Evolutionary conservation across 495 filamentous ascomycete genomes (phyloP).

Genomic region (Thozetella sp.): DNA sequence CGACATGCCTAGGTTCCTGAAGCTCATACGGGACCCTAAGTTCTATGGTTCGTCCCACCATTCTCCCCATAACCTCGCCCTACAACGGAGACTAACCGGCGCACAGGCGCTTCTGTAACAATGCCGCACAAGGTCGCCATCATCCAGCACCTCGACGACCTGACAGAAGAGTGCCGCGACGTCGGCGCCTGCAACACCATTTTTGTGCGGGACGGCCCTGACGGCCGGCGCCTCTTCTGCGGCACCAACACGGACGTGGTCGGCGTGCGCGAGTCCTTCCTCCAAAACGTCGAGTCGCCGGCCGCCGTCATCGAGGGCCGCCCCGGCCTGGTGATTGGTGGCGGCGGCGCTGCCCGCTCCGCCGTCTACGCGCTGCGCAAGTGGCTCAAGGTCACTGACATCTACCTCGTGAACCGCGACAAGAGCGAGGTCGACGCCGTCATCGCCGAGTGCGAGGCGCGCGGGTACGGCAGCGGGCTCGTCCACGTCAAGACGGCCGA

Average conservation of each 20-base stretch:
- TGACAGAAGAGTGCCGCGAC: conserved; percentile 66
- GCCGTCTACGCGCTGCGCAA: conserved; percentile 70
- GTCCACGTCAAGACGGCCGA: conserved; percentile 55
- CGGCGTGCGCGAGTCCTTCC: conserved; percentile 69
- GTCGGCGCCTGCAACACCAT: conserved; percentile 78
- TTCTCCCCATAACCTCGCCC: conserved; percentile 44
- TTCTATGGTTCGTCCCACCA: conserved; percentile 26
- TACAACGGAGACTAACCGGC: conserved; percentile 46
- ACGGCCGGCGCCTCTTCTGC: conserved; percentile 47
- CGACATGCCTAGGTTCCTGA: conserved; percentile 42
- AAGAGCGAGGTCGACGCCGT: conserved; percentile 62
- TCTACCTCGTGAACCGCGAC: conserved; percentile 75
- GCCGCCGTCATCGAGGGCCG: conserved; percentile 46
- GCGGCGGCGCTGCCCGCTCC: conserved; percentile 70
- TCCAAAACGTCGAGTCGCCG: conserved; percentile 51
- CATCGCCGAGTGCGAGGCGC: conserved; percentile 53
- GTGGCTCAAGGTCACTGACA: conserved; percentile 62
- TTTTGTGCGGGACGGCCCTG: conserved; percentile 52
- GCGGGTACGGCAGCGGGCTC: conserved; percentile 51
- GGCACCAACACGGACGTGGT: conserved; percentile 80
- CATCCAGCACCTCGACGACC: conserved; percentile 65
- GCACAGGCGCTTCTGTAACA: conserved; percentile 68
- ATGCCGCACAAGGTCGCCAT: conserved; percentile 78
- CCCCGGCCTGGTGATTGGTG: conserved; percentile 64
- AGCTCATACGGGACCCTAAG: conserved; percentile 27